phyloP scores from a whole-genome alignment of 169 alveolate genomes.

The Plasmodium ovale region DNA sequence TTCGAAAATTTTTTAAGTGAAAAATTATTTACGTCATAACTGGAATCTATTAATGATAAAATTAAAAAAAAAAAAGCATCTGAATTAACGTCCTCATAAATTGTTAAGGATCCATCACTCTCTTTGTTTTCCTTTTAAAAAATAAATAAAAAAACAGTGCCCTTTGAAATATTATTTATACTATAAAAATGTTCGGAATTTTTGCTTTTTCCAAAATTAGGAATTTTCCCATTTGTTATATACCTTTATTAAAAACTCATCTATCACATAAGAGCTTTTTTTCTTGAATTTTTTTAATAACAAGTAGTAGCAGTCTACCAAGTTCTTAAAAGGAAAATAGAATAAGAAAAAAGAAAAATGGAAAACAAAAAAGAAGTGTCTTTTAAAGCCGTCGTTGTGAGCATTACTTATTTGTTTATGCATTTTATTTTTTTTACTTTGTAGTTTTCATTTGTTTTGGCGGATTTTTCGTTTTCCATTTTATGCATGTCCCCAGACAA shows the following conservation, averaged over 20 bases:
- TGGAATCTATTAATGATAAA: slow-evolving; percentile 70
- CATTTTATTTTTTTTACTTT: slow-evolving; percentile 17
- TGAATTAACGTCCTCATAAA: slow-evolving; percentile 54
- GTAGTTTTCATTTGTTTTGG: slow-evolving; percentile 17
- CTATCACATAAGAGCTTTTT: slow-evolving; percentile 63
- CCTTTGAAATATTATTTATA: slow-evolving; percentile 2
- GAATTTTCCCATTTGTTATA: not conserved
- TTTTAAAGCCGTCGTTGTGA: not conserved
- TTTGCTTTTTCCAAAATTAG: not conserved
- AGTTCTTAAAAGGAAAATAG: too few species aligned
- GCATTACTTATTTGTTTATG: not conserved
- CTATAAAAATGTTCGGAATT: not conserved
- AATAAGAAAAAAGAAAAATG: not conserved
- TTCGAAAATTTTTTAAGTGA: not conserved
- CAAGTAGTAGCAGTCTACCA: slow-evolving; percentile 61
- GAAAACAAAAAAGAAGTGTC: not conserved
- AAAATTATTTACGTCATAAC: slow-evolving; percentile 30
- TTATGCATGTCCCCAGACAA: not conserved
- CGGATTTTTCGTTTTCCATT: slow-evolving; percentile 15
- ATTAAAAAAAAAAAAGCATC: slow-evolving; percentile 58
- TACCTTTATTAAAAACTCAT: slow-evolving; percentile 71
- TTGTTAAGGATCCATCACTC: slow-evolving; percentile 35
- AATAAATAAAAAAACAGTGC: not conserved
- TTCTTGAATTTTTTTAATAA: slow-evolving; percentile 55
- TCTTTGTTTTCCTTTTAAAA: slow-evolving; percentile 69